phyloP scores from a whole-genome alignment of 495 filamentous ascomycete species.

The Penicillium fimorum region DNA sequence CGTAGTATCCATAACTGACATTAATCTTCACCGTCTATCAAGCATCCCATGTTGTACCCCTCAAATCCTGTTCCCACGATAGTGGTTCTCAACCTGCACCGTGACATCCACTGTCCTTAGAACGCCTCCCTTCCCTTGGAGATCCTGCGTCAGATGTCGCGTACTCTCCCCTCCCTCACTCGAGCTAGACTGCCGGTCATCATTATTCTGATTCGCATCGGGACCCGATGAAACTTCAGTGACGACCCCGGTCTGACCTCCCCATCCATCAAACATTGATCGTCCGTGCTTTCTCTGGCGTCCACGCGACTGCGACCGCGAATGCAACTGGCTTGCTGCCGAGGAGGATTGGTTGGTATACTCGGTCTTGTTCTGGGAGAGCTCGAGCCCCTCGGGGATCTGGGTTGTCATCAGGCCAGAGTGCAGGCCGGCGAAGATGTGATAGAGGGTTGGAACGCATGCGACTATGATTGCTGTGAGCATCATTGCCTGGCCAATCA shows the following conservation, averaged over 20 bases:
- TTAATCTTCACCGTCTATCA: too few species aligned
- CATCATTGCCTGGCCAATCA: constrained; percentile 29
- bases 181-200: constrained; percentile 2
- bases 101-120: constrained; percentile 26
- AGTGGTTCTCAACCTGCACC: constrained; percentile 17
- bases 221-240: constrained; percentile 10
- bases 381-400: constrained; percentile 22
- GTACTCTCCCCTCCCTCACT: constrained; percentile 20
- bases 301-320: constrained; percentile 4
- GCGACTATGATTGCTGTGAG: constrained; percentile 29
- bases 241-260: constrained; percentile 9
- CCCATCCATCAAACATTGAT: constrained; percentile 9
- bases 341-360: constrained; percentile 18
- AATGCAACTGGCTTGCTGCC: not conserved
- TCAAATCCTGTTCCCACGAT: not conserved
- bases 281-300: constrained; percentile 1
- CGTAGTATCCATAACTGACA: too few species aligned
- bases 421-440: constrained; percentile 36
- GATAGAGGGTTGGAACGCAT: constrained; percentile 38
- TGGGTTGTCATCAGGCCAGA: constrained; percentile 36
- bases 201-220: not conserved
- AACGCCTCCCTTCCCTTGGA: constrained; percentile 8
- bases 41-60: too few species aligned
- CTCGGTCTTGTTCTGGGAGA: constrained; percentile 16
- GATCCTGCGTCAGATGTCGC: constrained; percentile 18